Conservation (phyloP, 23 red algal species). For the Chondrus crispus region DNA sequence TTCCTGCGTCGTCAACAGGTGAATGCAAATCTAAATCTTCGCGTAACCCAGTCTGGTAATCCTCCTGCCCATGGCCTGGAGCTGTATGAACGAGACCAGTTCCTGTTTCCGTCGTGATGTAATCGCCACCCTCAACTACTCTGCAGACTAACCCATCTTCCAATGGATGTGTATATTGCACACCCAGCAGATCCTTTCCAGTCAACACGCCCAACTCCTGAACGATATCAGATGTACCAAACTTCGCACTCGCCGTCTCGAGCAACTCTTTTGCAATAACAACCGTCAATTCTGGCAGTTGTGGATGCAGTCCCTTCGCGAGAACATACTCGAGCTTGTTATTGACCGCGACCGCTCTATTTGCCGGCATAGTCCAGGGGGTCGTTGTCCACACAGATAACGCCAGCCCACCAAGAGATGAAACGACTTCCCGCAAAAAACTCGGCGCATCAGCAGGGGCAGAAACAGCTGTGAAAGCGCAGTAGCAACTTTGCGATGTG, state of each 20-base stretch:
- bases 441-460: constrained; percentile 1
- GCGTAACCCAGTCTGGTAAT: constrained; percentile 86
- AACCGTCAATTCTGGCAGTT: constrained; percentile 10
- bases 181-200: constrained; percentile 73
- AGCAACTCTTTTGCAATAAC: constrained; percentile 81
- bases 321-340: constrained; percentile 50
- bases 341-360: constrained; percentile 91
- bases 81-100: constrained; percentile 98
- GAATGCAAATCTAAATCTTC: constrained; percentile 82
- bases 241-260: constrained; percentile 28
- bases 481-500: constrained; percentile 82
- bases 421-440: neutral
- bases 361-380: constrained; percentile 97
- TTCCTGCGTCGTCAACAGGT: constrained; percentile 87
- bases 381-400: constrained; percentile 97
- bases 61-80: constrained; percentile 95
- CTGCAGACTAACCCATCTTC: constrained; percentile 33
- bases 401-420: neutral
- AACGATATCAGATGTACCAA: neutral
- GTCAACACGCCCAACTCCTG: constrained; percentile 16
- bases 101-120: constrained; percentile 93
- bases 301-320: constrained; percentile 34
- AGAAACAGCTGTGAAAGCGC: constrained; percentile 38
- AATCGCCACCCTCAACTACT: constrained; percentile 89
- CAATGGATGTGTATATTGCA: constrained; percentile 77